Evolutionary conservation across 169 alveolate genomes (phyloP).

Genomic region (Besnoitia besnoiti): DNA sequence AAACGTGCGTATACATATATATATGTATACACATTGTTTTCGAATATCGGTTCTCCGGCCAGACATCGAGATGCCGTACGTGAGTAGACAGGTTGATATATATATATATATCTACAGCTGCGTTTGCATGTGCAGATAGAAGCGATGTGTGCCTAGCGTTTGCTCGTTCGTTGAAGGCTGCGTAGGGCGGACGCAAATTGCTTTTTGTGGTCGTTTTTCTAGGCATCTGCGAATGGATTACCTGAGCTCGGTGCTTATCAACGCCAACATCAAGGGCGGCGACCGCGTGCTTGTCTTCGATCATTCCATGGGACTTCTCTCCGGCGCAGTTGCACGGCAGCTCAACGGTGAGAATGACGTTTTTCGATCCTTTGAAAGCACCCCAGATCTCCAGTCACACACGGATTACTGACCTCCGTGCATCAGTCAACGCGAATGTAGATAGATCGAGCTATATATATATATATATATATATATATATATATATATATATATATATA

Average conservation of each 20-base stretch:
- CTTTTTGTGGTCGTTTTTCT: background rate
- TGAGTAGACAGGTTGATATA: background rate
- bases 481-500: no score
- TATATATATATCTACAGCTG: background rate
- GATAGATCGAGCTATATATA: no score
- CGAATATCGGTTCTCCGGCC: no score
- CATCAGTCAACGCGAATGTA: no score
- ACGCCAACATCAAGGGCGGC: background rate
- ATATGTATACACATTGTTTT: background rate
- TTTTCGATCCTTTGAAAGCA: no score
- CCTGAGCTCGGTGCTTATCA: constrained; percentile 7
- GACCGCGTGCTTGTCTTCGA: constrained; percentile 11
- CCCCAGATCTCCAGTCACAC: no score
- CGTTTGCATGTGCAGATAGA: no score
- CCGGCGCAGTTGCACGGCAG: constrained; percentile 20
- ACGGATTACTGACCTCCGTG: no score
- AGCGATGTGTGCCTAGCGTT: no score
- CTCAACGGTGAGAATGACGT: background rate
- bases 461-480: no score
- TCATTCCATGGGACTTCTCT: constrained; percentile 1
- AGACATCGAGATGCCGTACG: no score
- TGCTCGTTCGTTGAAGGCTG: no score
- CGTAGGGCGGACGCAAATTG: background rate
- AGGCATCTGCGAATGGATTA: constrained; percentile 40
- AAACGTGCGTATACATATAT: background rate